Conservation (phyloP, 495 filamentous ascomycete genomes). For the Bathelium albidoporum region DNA sequence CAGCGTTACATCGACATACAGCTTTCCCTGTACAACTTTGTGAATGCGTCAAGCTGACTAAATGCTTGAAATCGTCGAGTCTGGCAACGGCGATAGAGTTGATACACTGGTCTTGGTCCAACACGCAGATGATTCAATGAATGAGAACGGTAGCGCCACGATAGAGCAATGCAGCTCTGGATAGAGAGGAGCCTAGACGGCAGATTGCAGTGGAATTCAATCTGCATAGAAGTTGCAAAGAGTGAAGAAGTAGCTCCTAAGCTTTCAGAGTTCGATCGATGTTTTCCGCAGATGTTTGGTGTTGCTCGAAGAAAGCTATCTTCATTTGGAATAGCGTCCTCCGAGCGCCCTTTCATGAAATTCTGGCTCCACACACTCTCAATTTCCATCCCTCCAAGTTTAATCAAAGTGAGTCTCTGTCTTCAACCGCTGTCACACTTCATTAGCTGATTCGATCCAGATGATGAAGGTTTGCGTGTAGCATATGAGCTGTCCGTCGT, state of each 20-base stretch:
- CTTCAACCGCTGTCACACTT: neutral
- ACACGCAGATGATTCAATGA: neutral
- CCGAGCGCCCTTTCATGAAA: neutral
- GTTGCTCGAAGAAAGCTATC: neutral
- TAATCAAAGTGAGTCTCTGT: constrained; percentile 68
- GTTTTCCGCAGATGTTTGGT: neutral
- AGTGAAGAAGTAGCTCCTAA: too few species aligned
- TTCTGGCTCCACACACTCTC: neutral
- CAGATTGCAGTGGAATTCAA: neutral
- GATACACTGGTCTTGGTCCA: neutral
- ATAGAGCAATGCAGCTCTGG: neutral
- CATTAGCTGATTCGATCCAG: constrained; percentile 34
- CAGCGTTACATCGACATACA: neutral
- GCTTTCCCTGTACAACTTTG: neutral
- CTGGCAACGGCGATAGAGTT: neutral
- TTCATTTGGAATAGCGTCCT: neutral
- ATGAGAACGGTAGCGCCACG: neutral
- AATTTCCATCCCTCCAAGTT: constrained; percentile 85
- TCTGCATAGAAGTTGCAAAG: neutral
- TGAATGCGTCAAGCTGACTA: neutral
- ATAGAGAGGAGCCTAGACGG: neutral
- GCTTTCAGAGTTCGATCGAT: neutral
- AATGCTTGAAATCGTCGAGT: neutral
- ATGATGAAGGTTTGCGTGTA: constrained; percentile 99
- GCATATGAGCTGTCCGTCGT: constrained; percentile 64